Conservation (phyloP, 139 green algal species). For the Closterium sp. region DNA sequence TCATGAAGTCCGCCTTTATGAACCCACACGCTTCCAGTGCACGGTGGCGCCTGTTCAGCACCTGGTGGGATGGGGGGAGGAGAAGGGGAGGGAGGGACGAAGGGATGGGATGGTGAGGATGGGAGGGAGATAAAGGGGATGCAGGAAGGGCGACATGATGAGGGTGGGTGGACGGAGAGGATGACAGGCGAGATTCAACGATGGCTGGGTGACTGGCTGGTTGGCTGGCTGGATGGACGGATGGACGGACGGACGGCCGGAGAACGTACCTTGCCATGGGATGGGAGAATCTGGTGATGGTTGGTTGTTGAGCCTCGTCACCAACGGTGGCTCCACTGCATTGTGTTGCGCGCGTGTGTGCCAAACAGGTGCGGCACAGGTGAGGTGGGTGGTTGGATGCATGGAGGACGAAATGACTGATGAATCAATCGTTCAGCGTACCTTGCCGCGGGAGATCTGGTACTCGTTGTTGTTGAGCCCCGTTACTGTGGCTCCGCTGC, state of each 20-base stretch:
- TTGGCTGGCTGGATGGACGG: neutral
- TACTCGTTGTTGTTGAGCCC: conserved; percentile 65
- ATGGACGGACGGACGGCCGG: too few species aligned
- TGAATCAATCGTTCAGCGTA: neutral
- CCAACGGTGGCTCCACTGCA: too few species aligned
- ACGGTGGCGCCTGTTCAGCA: neutral
- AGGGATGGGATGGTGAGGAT: too few species aligned
- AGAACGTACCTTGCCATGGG: too few species aligned
- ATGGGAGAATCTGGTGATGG: too few species aligned
- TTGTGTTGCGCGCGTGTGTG: neutral
- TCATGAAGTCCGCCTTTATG: conserved; percentile 64
- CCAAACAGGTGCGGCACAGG: too few species aligned
- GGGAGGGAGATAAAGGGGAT: too few species aligned
- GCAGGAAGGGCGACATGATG: too few species aligned
- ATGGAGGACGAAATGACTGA: neutral
- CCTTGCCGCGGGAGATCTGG: conserved; percentile 52
- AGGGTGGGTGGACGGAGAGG: too few species aligned
- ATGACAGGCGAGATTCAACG: too few species aligned
- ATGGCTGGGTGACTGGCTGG: too few species aligned
- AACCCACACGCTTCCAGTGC: conserved; percentile 45
- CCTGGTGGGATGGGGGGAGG: neutral
- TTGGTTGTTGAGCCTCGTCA: too few species aligned
- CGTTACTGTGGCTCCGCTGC: conserved; percentile 52
- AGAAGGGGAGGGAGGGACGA: neutral
- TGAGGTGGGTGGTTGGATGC: neutral